These are phyloP conservation scores for Oryza officinalis DNA, from an alignment of 176 grass and related monocot genomes.

Conservation along the genomic window DNA sequence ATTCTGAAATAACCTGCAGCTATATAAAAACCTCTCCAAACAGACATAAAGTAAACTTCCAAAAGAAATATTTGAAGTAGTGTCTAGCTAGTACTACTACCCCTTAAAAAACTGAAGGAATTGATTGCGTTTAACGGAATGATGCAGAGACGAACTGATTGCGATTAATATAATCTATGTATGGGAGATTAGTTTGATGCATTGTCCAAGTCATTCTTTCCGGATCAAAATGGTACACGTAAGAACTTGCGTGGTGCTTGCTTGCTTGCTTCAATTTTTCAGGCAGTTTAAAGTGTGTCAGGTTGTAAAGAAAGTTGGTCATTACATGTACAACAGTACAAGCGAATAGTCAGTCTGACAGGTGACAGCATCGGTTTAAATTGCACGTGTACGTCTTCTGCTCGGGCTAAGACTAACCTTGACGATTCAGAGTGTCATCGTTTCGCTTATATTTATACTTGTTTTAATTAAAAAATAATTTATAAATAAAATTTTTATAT, in stretches of 20 bases:
- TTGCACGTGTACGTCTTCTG: not conserved
- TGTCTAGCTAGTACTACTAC: no score
- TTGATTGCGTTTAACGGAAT: not conserved
- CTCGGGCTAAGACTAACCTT: constrained; percentile 29
- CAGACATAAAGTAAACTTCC: not conserved
- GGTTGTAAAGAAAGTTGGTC: not conserved
- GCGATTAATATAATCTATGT: not conserved
- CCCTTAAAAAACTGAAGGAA: no score
- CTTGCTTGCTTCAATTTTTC: not conserved
- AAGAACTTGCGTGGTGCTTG: not conserved
- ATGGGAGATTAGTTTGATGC: not conserved
- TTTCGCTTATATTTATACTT: no score
- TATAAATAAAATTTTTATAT: no score
- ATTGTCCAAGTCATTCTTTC: not conserved
- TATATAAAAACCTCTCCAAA: no score
- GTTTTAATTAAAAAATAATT: no score
- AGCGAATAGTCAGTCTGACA: not conserved
- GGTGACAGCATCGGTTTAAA: not conserved
- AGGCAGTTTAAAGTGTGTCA: not conserved
- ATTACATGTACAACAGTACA: not conserved
- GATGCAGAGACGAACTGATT: not conserved
- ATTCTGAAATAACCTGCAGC: no score
- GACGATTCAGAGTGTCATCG: not conserved
- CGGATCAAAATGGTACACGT: not conserved
- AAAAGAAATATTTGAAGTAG: not conserved